Percentiles rank a stretch among this genome's conserved stretches.
Conservation (phyloP, 2,329 filamentous ascomycete genomes). For the Samsoniella hepiali region DNA sequence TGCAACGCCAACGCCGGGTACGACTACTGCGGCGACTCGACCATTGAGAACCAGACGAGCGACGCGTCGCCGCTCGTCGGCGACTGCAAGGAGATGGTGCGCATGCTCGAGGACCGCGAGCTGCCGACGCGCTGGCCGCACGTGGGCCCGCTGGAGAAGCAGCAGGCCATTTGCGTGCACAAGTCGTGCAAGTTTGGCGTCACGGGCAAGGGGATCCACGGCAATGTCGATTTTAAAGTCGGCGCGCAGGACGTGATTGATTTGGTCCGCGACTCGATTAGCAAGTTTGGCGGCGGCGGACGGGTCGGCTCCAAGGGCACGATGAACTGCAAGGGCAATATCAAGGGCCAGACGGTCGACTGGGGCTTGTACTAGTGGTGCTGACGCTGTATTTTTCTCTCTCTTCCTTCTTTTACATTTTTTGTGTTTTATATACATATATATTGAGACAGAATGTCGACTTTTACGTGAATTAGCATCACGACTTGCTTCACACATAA, state of each 20-base stretch:
- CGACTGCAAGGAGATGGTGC: constrained; percentile 35
- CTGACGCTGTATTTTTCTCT: background rate
- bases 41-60: constrained; percentile 34
- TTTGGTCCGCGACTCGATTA: constrained; percentile 32
- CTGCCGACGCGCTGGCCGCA: constrained; percentile 13
- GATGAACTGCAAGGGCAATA: constrained; percentile 30
- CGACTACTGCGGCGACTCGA: constrained; percentile 30
- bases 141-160: constrained; percentile 7
- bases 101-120: constrained; percentile 30
- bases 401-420: background rate
- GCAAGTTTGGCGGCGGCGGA: constrained; percentile 29
- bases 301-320: constrained; percentile 34
- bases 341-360: constrained; percentile 21
- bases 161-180: constrained; percentile 27
- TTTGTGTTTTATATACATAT: background rate
- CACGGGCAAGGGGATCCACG: constrained; percentile 24
- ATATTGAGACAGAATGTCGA: background rate
- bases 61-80: constrained; percentile 31
- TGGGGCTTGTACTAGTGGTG: constrained; percentile 27
- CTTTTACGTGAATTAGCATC: background rate
- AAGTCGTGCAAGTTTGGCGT: constrained; percentile 35
- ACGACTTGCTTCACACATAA: background rate
- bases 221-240: constrained; percentile 31
- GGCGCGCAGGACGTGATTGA: constrained; percentile 37
- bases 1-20: constrained; percentile 30